Evolutionary conservation across 1,139 yeast genomes (phyloP), one percentile per base, ranked within the genome.

Genomic region (Blastobotrys proliferans): DNA sequence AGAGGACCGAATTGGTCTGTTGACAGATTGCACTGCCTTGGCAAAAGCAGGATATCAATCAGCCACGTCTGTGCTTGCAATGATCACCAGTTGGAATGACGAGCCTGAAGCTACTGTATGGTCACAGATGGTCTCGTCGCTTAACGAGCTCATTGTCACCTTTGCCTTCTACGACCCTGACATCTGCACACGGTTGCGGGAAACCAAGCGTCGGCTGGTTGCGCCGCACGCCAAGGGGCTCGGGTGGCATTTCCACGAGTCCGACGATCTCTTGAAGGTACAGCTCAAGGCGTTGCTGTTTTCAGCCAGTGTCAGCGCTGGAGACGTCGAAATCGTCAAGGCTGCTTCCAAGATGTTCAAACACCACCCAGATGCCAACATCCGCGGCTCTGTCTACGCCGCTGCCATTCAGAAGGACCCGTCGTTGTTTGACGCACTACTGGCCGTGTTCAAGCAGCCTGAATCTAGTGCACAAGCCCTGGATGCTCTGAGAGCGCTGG

Each of bases 1-100:
- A 4, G 73, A 73, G 43, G 88, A 83, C 57, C 76, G 76, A 54
- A 76, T 82, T 48, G 87, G 86, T 2, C 62, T 83, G 41, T 67
- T 83, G 44, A 79, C 86, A 4, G 92, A 83, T 59, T 66, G 76
- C 29, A 51, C 52, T 13, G 72, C 83, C 1, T 72, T 78, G 33
- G 79, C 86, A 2, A 68, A 73, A 44, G 75, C 90, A 2, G 87
- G 90, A 5, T 56, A 70, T 30, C 60, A 71, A 35, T 72, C 82
- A 2, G 61, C 78, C 19, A 72, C 79, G 66, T 76, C 59, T 59
- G 77, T 64, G 62, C 70, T 54, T 53, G 76, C 56, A 52, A 72
- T 51, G 58, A 66, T 54, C 38, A 62, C 68, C 33, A 62, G 79
- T 46, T 72, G 69, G 40, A 64, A 68, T 29, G 21, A 35, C 17